Percentiles rank a stretch among this genome's conserved stretches.
Evolutionary conservation across 495 filamentous ascomycete species (phyloP).

Genomic region (Lasiosphaeria miniovina): DNA sequence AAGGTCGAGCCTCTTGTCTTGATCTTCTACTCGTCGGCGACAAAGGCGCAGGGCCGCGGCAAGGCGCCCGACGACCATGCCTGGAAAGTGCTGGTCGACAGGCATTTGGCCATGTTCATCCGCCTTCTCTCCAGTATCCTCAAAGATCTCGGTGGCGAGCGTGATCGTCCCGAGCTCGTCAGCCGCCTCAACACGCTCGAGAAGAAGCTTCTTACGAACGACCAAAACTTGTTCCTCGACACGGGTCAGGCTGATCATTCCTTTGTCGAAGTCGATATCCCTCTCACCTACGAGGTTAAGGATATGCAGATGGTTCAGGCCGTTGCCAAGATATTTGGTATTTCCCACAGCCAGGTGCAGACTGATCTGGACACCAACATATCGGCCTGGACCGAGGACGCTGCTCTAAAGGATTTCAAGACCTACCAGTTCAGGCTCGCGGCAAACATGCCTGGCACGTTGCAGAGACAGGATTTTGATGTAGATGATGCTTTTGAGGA

Average conservation of each 20-base stretch:
- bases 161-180: constrained; percentile 78
- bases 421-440: constrained; percentile 85
- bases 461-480: constrained; percentile 85
- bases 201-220: constrained; percentile 90
- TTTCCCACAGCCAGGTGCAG: constrained; percentile 73
- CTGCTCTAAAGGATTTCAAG: constrained; percentile 87
- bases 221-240: constrained; percentile 75
- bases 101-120: constrained; percentile 93
- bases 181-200: constrained; percentile 77
- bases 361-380: constrained; percentile 80
- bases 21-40: constrained; percentile 67
- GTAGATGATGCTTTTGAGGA: constrained; percentile 82
- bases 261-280: constrained; percentile 72
- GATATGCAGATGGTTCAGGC: constrained; percentile 93
- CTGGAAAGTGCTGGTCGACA: constrained; percentile 90
- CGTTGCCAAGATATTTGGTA: constrained; percentile 79
- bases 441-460: constrained; percentile 67
- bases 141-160: constrained; percentile 68
- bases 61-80: constrained; percentile 78
- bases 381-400: constrained; percentile 82
- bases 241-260: constrained; percentile 53
- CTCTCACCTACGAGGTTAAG: constrained; percentile 85
- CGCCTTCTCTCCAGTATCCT: constrained; percentile 77
- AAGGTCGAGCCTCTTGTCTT: constrained; percentile 91
- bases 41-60: constrained; percentile 82